These are phyloP conservation scores for Aureobasidium uvarum DNA, from an alignment of 2,329 filamentous ascomycete genomes.

Conservation along the genomic window DNA sequence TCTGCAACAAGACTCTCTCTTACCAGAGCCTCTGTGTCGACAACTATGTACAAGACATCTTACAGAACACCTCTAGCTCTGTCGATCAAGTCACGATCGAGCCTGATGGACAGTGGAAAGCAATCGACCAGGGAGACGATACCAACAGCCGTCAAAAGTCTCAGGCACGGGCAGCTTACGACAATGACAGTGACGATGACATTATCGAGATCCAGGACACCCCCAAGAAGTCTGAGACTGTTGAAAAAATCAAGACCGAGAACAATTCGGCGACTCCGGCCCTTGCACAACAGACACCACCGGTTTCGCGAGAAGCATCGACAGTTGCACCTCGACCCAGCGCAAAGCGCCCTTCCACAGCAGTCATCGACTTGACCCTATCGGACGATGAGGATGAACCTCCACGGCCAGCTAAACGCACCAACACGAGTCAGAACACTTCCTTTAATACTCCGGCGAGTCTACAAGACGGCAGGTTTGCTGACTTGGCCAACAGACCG, in stretches of 20 bases:
- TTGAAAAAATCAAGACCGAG: slow-evolving; percentile 44
- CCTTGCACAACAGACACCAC: slow-evolving; percentile 46
- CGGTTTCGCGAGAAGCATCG: slow-evolving; percentile 47
- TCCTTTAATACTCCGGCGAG: slow-evolving; percentile 30
- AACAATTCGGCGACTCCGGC: slow-evolving; percentile 37
- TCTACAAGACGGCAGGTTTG: slow-evolving; percentile 27
- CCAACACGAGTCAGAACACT: slow-evolving; percentile 31
- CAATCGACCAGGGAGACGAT: slow-evolving; percentile 46
- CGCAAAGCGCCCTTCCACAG: slow-evolving; percentile 47
- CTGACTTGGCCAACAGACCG: slow-evolving; percentile 29
- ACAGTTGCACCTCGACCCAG: slow-evolving; percentile 34
- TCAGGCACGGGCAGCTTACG: slow-evolving; percentile 35
- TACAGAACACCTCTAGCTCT: slow-evolving; percentile 67
- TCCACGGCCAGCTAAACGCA: slow-evolving; percentile 38
- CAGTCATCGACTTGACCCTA: slow-evolving; percentile 52
- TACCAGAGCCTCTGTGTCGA: slow-evolving; percentile 85
- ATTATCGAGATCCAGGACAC: slow-evolving; percentile 47
- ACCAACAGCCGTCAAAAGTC: slow-evolving; percentile 39
- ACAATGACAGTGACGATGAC: slow-evolving; percentile 46
- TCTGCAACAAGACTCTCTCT: slow-evolving; percentile 79
- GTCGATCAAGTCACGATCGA: slow-evolving; percentile 88
- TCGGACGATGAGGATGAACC: slow-evolving; percentile 50
- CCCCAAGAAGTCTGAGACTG: slow-evolving; percentile 30
- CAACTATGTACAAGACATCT: slow-evolving; percentile 85
- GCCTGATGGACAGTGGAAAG: slow-evolving; percentile 75